Conservation (phyloP, 257 asterid species). For the Dorcoceras hygrometricum region DNA sequence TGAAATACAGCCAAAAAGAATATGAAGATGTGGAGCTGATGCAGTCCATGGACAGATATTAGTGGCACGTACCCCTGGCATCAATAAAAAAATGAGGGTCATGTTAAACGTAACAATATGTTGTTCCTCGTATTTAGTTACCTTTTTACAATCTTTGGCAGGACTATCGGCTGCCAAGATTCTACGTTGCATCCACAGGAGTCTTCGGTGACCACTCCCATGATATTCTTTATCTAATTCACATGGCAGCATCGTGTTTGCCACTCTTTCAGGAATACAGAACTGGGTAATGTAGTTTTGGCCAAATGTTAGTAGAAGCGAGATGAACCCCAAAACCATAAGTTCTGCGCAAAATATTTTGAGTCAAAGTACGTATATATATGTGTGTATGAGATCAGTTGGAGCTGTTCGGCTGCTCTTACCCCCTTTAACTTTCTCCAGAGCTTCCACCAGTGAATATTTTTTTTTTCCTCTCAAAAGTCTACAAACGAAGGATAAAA, state of each 20-base stretch:
- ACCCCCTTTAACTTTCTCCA: constrained; percentile 92
- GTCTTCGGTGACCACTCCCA: constrained; percentile 30
- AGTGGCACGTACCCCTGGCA: constrained; percentile 51
- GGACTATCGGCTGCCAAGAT: constrained; percentile 30
- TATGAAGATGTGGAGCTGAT: constrained; percentile 67
- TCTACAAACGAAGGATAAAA: constrained; percentile 34
- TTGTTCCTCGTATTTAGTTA: constrained; percentile 6
- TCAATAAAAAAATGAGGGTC: neutral
- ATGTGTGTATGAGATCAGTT: too few species aligned
- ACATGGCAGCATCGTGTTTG: constrained; percentile 81
- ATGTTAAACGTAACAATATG: neutral
- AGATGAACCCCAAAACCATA: constrained; percentile 95
- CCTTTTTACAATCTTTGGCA: constrained; percentile 28
- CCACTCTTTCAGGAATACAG: constrained; percentile 56
- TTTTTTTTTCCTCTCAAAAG: constrained; percentile 62
- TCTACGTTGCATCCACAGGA: constrained; percentile 36
- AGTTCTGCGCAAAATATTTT: constrained; percentile 53
- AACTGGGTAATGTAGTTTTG: constrained; percentile 72
- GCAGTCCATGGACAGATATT: constrained; percentile 51
- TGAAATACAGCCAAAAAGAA: constrained; percentile 68
- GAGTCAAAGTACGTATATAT: neutral
- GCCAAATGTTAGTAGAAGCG: constrained; percentile 78
- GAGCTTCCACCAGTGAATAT: constrained; percentile 72
- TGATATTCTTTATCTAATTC: constrained; percentile 3
- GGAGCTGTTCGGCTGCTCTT: constrained; percentile 7